Evolutionary conservation across 306 rosid genomes (phyloP).

Genomic region (Adenanthera pavonina): DNA sequence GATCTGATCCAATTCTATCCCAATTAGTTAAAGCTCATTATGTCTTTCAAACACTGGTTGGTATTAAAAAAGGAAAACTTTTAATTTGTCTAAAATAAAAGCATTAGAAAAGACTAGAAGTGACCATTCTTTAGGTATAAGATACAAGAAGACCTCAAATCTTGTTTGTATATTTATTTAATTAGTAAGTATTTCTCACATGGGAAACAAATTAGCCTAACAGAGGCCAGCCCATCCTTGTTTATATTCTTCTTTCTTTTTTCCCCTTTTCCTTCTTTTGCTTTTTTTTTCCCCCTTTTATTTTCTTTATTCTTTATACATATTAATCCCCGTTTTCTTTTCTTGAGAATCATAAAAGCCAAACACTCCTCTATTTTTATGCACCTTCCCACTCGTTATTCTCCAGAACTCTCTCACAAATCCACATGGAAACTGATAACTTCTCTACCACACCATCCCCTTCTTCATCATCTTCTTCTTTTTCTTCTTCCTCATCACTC

Average conservation of each 20-base stretch:
- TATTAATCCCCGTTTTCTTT: conserved; percentile 23
- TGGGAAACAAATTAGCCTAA: conserved; percentile 62
- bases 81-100: background rate
- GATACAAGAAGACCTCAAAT: background rate
- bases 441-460: conserved; percentile 15
- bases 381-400: conserved; percentile 42
- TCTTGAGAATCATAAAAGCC: conserved; percentile 42
- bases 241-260: conserved; percentile 38
- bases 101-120: conserved; percentile 39
- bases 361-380: conserved; percentile 41
- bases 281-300: background rate
- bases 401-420: conserved; percentile 26
- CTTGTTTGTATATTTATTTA: conserved; percentile 23
- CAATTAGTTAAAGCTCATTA: no score
- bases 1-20: no score
- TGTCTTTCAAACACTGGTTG: no score
- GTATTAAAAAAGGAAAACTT: no score
- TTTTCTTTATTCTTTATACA: conserved; percentile 21
- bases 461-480: conserved; percentile 1
- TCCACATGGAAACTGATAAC: conserved; percentile 58
- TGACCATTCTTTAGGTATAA: conserved; percentile 22
- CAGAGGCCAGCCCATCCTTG: conserved; percentile 58
- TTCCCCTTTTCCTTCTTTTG: conserved; percentile 32
- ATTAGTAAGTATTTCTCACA: conserved; percentile 53
- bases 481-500: conserved; percentile 30